Evolutionary conservation across 2,329 filamentous ascomycete species (phyloP).

Genomic region (Fusarium verticillioides): DNA sequence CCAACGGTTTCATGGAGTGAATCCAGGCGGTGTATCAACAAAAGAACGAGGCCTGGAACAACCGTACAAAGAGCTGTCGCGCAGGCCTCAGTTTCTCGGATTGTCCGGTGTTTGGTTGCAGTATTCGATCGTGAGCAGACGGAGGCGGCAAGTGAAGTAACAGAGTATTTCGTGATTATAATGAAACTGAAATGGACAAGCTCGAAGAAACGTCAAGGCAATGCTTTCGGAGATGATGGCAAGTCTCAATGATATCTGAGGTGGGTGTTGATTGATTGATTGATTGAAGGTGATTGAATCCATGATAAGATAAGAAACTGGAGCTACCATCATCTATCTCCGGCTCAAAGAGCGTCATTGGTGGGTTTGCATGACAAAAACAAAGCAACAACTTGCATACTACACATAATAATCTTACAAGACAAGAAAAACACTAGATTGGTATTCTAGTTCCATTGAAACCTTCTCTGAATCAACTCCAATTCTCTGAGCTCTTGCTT

Average conservation of each 20-base stretch:
- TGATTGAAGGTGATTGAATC: constrained; percentile 22
- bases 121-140: not conserved
- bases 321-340: constrained; percentile 29
- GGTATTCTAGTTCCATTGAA: not conserved
- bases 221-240: not conserved
- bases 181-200: not conserved
- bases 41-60: constrained; percentile 43
- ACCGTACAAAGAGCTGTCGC: constrained; percentile 42
- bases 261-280: constrained; percentile 29
- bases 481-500: not conserved
- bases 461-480: not conserved
- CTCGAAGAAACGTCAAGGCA: not conserved
- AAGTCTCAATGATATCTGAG: constrained; percentile 3
- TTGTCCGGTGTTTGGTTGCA: constrained; percentile 19
- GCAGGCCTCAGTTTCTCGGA: constrained; percentile 42
- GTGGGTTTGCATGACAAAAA: not conserved
- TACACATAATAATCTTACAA: not conserved
- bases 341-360: constrained; percentile 14
- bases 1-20: constrained; percentile 50
- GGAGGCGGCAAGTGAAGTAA: not conserved
- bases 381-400: not conserved
- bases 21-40: not conserved
- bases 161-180: not conserved
- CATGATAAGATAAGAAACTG: constrained; percentile 44
- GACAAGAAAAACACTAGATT: not conserved